These are phyloP conservation scores for Diacronema lutheri DNA, from an alignment of 78 protist species.

Conservation along the genomic window DNA sequence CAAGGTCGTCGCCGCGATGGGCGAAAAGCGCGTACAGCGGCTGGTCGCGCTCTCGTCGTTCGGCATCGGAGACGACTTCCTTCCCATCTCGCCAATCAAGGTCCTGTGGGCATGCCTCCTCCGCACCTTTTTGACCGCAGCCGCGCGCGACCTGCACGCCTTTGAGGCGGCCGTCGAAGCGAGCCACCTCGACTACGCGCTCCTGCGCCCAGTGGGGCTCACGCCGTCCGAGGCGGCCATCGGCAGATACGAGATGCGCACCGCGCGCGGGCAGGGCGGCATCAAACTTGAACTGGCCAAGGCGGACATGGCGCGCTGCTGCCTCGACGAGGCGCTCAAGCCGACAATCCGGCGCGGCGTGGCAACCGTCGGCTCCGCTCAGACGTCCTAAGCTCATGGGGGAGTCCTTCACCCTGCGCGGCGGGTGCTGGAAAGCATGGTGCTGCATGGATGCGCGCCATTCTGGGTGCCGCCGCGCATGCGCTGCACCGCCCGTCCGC, in stretches of 20 bases:
- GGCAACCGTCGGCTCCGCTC: too few species aligned
- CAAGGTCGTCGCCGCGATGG: not conserved
- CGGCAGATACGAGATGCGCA: not conserved
- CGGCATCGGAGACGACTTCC: conserved; percentile 6
- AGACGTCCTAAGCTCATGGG: too few species aligned
- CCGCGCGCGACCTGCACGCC: not conserved
- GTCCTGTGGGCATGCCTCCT: not conserved
- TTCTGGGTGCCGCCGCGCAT: too few species aligned
- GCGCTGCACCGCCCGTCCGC: too few species aligned
- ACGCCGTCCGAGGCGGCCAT: not conserved
- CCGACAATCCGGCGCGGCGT: not conserved
- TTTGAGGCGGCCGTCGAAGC: not conserved
- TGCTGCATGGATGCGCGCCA: too few species aligned
- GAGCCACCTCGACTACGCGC: not conserved
- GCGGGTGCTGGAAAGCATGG: too few species aligned
- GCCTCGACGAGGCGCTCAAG: not conserved
- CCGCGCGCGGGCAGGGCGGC: not conserved
- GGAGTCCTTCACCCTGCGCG: too few species aligned
- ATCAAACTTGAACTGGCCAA: not conserved
- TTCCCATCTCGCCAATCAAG: not conserved
- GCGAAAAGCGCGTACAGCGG: not conserved
- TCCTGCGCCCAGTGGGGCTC: conserved; percentile 1
- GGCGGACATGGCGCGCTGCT: not conserved
- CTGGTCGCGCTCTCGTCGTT: not conserved
- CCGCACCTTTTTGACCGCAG: not conserved